Conservation (phyloP, 2,329 filamentous ascomycete species). For the Pyrenophora graminea region DNA sequence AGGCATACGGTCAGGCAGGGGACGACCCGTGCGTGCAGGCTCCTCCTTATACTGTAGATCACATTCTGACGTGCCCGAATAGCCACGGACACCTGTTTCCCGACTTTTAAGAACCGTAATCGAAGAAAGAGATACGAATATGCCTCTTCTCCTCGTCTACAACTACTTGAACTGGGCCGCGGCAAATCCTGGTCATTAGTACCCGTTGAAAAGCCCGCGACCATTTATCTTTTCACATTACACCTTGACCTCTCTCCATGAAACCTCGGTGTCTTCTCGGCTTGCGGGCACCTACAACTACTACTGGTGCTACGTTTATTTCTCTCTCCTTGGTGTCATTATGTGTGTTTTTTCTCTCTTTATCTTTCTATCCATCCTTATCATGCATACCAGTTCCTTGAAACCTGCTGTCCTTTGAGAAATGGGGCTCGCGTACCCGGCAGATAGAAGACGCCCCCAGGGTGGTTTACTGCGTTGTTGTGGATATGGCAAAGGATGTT, state of each 20-base stretch:
- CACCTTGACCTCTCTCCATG: not conserved
- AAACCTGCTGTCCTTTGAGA: too few relatives aligned
- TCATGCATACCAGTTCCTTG: too few relatives aligned
- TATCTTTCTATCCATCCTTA: too few relatives aligned
- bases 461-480: too few relatives aligned
- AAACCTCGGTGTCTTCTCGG: not conserved
- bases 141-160: conserved; percentile 7
- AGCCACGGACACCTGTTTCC: conserved; percentile 43
- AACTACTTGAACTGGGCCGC: conserved; percentile 7
- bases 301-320: too few relatives aligned
- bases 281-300: too few relatives aligned
- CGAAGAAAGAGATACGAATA: conserved; percentile 5
- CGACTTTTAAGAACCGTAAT: conserved; percentile 34
- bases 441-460: too few relatives aligned
- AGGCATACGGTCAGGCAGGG: conserved; percentile 80
- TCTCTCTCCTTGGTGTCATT: too few relatives aligned
- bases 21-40: conserved; percentile 77
- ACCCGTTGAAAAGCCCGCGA: conserved; percentile 10
- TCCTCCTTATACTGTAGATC: conserved; percentile 28
- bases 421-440: too few relatives aligned
- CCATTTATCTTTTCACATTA: not conserved
- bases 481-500: too few relatives aligned
- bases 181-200: conserved; percentile 10
- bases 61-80: conserved; percentile 40
- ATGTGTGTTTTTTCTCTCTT: too few relatives aligned